These are phyloP conservation scores for Moricandia moricandioides DNA, from an alignment of 345 rosid species.

Conservation along the genomic window DNA sequence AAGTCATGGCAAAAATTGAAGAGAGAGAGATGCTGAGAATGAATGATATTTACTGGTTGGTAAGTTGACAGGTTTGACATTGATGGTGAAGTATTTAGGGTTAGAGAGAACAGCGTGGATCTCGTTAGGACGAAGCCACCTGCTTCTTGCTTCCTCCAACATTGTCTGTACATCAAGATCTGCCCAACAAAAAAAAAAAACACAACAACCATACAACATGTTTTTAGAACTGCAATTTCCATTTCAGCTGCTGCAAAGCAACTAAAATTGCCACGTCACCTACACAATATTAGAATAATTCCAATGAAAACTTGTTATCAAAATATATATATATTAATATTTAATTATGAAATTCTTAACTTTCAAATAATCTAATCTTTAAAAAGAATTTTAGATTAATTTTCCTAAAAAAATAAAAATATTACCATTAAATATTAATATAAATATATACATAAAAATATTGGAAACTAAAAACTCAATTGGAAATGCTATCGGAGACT, in stretches of 20 bases:
- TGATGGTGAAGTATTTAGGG: slow-evolving; percentile 59
- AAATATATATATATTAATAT: too few species aligned
- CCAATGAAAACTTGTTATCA: too few species aligned
- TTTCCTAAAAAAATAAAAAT: too few species aligned
- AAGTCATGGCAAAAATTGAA: neutral
- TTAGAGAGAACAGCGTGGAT: slow-evolving; percentile 82
- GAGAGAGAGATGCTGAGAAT: neutral
- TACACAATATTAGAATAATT: neutral
- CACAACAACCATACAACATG: slow-evolving; percentile 5
- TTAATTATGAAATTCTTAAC: too few species aligned
- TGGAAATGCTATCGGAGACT: neutral
- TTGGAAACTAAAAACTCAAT: too few species aligned
- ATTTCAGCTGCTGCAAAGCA: too few species aligned
- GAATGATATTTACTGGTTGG: slow-evolving; percentile 53
- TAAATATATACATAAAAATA: too few species aligned
- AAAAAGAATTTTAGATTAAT: too few species aligned
- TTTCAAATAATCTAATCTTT: too few species aligned
- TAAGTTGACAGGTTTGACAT: slow-evolving; percentile 79
- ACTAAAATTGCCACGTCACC: slow-evolving; percentile 14
- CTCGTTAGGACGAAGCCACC: slow-evolving; percentile 99
- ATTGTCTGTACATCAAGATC: slow-evolving; percentile 72
- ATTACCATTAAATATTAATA: too few species aligned
- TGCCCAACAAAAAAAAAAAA: slow-evolving; percentile 30
- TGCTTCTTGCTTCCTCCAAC: slow-evolving; percentile 68
- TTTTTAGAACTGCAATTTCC: neutral